Conservation (phyloP, 768 basidiomycete species). For the Collybia sordida region DNA sequence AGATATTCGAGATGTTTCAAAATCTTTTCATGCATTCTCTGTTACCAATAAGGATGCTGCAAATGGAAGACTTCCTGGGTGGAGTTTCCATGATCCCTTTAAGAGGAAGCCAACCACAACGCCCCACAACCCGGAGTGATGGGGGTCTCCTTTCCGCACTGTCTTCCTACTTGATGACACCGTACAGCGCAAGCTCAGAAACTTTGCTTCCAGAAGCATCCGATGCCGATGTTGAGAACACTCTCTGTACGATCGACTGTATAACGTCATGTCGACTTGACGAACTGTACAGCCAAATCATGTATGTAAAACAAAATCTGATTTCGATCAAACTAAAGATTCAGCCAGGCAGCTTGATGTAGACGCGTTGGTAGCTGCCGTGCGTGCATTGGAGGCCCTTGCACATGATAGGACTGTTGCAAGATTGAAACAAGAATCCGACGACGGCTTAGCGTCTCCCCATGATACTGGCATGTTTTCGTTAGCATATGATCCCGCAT, state of each 20-base stretch:
- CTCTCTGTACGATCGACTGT: slow-evolving; percentile 93
- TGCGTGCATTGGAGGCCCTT: slow-evolving; percentile 85
- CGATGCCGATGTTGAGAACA: slow-evolving; percentile 89
- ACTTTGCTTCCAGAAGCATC: slow-evolving; percentile 83
- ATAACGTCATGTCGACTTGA: slow-evolving; percentile 92
- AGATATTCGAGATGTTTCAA: slow-evolving; percentile 99
- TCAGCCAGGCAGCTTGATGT: slow-evolving; percentile 66
- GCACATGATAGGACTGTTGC: slow-evolving; percentile 90
- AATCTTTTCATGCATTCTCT: slow-evolving; percentile 94
- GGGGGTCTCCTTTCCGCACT: slow-evolving; percentile 92
- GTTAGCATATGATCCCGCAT: slow-evolving; percentile 92
- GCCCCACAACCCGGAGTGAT: slow-evolving; percentile 65
- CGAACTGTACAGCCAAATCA: slow-evolving; percentile 90
- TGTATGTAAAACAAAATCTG: slow-evolving; percentile 51
- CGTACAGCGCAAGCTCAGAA: slow-evolving; percentile 79
- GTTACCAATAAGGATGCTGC: slow-evolving; percentile 85
- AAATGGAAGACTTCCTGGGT: slow-evolving; percentile 99
- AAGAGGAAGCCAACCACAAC: slow-evolving; percentile 67
- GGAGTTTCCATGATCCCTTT: slow-evolving; percentile 92
- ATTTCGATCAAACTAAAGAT: slow-evolving; percentile 2
- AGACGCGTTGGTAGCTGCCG: slow-evolving; percentile 78
- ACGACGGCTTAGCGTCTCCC: slow-evolving; percentile 47
- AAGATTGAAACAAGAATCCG: slow-evolving; percentile 65
- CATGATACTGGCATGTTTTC: slow-evolving; percentile 47
- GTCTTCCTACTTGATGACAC: slow-evolving; percentile 96